Evolutionary conservation across 257 asterid species (phyloP).

Genomic region (Lycium barbarum): DNA sequence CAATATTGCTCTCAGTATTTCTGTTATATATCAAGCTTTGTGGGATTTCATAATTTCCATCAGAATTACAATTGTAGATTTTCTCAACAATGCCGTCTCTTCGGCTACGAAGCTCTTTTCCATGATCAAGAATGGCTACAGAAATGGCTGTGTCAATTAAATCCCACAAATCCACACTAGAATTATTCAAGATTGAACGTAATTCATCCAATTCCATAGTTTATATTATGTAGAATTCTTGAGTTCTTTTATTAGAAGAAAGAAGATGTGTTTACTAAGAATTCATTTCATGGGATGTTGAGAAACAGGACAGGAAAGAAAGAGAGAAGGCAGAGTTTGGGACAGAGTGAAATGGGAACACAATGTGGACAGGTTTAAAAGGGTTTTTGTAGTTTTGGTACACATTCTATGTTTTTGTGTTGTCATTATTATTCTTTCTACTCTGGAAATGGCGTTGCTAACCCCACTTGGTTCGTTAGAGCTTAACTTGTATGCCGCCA

Average conservation of each 20-base stretch:
- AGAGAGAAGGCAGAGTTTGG: not conserved
- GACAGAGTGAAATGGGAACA: not conserved
- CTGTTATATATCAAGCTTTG: not conserved
- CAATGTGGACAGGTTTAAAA: not conserved
- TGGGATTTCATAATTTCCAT: not conserved
- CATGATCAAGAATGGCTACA: slow-evolving; percentile 52
- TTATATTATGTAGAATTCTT: too few species aligned
- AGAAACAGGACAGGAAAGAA: not conserved
- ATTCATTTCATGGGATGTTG: too few species aligned
- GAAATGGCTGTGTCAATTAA: slow-evolving; percentile 59
- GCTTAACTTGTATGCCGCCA: too few species aligned
- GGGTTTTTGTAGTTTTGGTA: not conserved
- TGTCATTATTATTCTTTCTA: not conserved
- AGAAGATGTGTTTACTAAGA: not conserved
- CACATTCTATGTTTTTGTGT: slow-evolving; percentile 17
- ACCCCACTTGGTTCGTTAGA: too few species aligned
- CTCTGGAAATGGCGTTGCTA: too few species aligned
- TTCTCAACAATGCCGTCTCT: slow-evolving; percentile 59
- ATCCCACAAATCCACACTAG: slow-evolving; percentile 58
- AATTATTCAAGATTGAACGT: slow-evolving; percentile 53
- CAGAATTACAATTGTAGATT: slow-evolving; percentile 42
- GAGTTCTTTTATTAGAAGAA: not conserved
- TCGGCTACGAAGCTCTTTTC: slow-evolving; percentile 43
- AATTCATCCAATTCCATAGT: slow-evolving; percentile 57
- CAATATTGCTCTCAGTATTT: not conserved